Base-by-base conservation (phyloP, 352 stramenopile species). In the Pythium myriotylum region DNA sequence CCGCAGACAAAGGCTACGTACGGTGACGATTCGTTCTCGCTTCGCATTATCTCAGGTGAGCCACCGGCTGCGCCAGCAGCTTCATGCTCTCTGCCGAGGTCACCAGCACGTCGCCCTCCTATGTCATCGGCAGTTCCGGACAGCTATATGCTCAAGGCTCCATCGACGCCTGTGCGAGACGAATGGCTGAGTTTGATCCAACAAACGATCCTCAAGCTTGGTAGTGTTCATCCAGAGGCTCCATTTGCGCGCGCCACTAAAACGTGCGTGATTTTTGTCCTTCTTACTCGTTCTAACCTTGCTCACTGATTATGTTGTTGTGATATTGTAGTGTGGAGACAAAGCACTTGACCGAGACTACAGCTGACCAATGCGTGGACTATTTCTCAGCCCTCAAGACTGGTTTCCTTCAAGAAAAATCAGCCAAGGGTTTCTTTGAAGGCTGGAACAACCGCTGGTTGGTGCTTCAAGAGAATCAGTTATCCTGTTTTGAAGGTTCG, bases 401-500 rank as follows among this genome's bases (percentile, higher is more conserved):
- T 2, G 81, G 85, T 0, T 89, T 90, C n/a, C 45, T 91, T 9
- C 77, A 91, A 32, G 84, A 93, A 47, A 90, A 86, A n/a, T 74
- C 76, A 0, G 71, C 68, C 1, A 93, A 91, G 27, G 81, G 54
- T 12, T 95, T 84, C 82, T 92, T 92, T 29, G 86, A 95, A 72
- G 84, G 81, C 41, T 91, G 83, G 81, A 87, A 79, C 43, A 89
- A 81, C 39, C 77, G 84, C 4, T 95, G 86, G 86, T 67, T 95
- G 32, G 84, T 95, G 27, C 63, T 95, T n/a, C 78, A 92, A 67
- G 76, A 89, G 10, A 73, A 84, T 24, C 72, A 86, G 54, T 49
- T 95, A 17, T 86, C 77, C 12, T 92, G 84, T 62, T 95, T 89
- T 51, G 86, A 95, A 43, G 90, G 88, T 54, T 91, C 84, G 4